A percentile compares a stretch with the other conserved stretches of the same genome.
Conservation (phyloP, 2,329 filamentous ascomycete genomes). For the Trichothecium roseum region DNA sequence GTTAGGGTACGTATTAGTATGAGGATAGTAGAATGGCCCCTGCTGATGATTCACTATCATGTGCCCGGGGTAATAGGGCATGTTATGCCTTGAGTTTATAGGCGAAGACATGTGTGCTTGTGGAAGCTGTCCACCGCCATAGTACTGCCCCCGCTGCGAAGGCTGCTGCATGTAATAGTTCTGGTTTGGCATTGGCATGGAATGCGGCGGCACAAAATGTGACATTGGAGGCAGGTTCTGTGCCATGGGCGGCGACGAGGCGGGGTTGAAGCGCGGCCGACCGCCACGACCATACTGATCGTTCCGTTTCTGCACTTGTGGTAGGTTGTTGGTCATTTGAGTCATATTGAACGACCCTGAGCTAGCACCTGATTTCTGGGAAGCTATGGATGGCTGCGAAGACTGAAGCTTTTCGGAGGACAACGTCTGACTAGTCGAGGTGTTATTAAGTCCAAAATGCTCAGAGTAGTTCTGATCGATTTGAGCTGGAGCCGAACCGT, state of each 20-base stretch:
- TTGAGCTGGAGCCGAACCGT: no score
- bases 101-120: slow-evolving; percentile 23
- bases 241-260: slow-evolving; percentile 26
- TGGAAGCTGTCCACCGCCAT: slow-evolving; percentile 26
- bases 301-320: slow-evolving; percentile 27
- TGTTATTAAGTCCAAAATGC: no score
- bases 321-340: slow-evolving; percentile 32
- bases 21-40: slow-evolving; percentile 34
- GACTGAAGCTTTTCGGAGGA: no score
- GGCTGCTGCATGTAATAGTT: slow-evolving; percentile 38
- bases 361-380: no score
- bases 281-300: slow-evolving; percentile 24
- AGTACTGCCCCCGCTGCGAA: slow-evolving; percentile 32
- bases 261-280: slow-evolving; percentile 21
- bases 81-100: slow-evolving; percentile 24
- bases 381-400: no score
- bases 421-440: no score
- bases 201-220: slow-evolving; percentile 26
- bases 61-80: slow-evolving; percentile 33
- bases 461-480: no score
- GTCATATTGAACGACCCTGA: slow-evolving; percentile 34
- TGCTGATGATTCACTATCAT: slow-evolving; percentile 31
- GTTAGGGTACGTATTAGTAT: slow-evolving; percentile 23
- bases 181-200: slow-evolving; percentile 27
- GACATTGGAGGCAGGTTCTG: slow-evolving; percentile 26